Evolutionary conservation across 371 early-diverging fungal genomes (phyloP).

Genomic region (Zychaea mexicana): DNA sequence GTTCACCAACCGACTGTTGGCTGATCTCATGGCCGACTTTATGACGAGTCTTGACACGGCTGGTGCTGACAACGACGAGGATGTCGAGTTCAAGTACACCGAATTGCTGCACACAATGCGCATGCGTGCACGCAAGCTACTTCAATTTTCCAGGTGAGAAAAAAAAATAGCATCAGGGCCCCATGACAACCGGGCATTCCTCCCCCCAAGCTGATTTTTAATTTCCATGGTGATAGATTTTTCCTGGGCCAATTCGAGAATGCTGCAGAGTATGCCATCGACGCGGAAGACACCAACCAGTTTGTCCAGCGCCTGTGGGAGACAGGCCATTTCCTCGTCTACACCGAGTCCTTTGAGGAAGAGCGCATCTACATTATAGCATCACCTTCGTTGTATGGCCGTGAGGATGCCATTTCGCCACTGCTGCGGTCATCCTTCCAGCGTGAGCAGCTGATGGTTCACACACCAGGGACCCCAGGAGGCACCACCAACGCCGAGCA

Average conservation of each 20-base stretch:
- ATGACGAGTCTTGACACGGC: slow-evolving; percentile 29
- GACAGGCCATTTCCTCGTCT: slow-evolving; percentile 70
- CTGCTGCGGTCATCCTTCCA: slow-evolving; percentile 36
- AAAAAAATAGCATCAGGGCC: neutral
- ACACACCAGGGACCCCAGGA: slow-evolving; percentile 18
- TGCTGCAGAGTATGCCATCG: slow-evolving; percentile 73
- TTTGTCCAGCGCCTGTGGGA: slow-evolving; percentile 63
- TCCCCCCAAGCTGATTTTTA: neutral
- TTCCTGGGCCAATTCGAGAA: slow-evolving; percentile 73
- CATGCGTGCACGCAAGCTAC: slow-evolving; percentile 62
- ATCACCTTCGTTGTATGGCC: slow-evolving; percentile 42
- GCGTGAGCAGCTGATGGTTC: slow-evolving; percentile 16
- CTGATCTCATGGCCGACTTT: slow-evolving; percentile 48
- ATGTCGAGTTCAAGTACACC: slow-evolving; percentile 54
- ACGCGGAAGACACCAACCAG: slow-evolving; percentile 42
- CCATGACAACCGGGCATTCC: neutral
- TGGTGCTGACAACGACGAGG: slow-evolving; percentile 25
- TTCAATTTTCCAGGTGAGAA: slow-evolving; percentile 61
- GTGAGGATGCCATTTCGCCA: slow-evolving; percentile 31
- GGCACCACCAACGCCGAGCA: slow-evolving; percentile 3
- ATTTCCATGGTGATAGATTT: slow-evolving; percentile 34
- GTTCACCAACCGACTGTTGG: slow-evolving; percentile 44
- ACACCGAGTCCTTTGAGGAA: slow-evolving; percentile 65
- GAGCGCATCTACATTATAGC: slow-evolving; percentile 67
- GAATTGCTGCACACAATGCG: slow-evolving; percentile 66